phyloP scores from a whole-genome alignment of 345 rosid species.

The Corchorus olitorius region DNA sequence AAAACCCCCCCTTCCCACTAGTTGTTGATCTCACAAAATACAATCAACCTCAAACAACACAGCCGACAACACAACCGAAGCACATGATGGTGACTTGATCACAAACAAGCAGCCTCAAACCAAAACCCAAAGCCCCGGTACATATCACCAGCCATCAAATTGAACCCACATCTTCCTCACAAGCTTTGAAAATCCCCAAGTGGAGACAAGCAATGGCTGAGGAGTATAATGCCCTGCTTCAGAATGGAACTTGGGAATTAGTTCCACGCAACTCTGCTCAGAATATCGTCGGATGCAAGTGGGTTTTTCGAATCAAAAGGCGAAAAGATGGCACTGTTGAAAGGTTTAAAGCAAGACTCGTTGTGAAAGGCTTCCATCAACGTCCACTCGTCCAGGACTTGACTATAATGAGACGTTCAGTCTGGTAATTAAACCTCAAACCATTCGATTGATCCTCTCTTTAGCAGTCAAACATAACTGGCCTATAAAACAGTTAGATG shows the following conservation, averaged over 20 bases:
- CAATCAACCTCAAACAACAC: no score
- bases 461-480: neutral
- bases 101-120: no score
- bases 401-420: neutral
- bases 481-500: neutral
- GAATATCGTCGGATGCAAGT: constrained; percentile 14
- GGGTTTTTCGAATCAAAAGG: constrained; percentile 1
- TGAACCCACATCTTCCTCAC: neutral
- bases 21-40: no score
- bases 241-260: neutral
- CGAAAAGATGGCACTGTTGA: neutral
- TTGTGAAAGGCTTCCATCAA: constrained; percentile 22
- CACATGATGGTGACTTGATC: no score
- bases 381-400: neutral
- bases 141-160: neutral
- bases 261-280: neutral
- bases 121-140: no score
- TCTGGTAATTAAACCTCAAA: neutral
- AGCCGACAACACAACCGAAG: no score
- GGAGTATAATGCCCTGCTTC: neutral
- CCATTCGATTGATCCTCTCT: neutral
- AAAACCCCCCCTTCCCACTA: no score
- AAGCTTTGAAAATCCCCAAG: neutral
- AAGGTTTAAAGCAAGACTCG: neutral
- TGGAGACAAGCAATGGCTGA: neutral